Percentiles rank a stretch among this genome's conserved stretches.
These are phyloP conservation scores for Spatholobus suberectus DNA, from an alignment of 306 rosid genomes.

Conservation along the genomic window DNA sequence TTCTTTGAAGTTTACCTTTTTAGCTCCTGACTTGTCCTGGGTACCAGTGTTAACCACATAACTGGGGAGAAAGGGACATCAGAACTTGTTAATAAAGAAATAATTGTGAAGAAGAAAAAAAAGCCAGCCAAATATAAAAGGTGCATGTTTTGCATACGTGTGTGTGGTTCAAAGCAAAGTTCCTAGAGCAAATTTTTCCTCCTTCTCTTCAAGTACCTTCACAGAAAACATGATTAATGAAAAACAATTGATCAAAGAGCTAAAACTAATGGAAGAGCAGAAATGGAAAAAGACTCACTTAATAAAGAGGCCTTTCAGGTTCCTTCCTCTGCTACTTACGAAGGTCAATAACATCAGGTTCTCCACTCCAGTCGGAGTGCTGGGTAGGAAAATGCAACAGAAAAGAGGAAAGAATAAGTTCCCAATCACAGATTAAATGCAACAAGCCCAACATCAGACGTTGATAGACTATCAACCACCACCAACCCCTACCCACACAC, in stretches of 20 bases:
- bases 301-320: constrained; percentile 76
- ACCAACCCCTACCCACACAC: background rate
- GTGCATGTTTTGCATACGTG: constrained; percentile 56
- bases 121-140: background rate
- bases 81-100: constrained; percentile 1
- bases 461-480: background rate
- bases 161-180: constrained; percentile 84
- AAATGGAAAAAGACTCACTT: constrained; percentile 49
- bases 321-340: constrained; percentile 91
- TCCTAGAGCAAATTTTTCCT: constrained; percentile 79
- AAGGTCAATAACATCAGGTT: constrained; percentile 85
- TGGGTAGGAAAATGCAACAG: constrained; percentile 27
- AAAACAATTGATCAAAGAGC: background rate
- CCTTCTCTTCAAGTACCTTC: constrained; percentile 87
- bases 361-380: constrained; percentile 91
- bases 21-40: constrained; percentile 75
- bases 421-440: background rate
- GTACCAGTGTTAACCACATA: constrained; percentile 70
- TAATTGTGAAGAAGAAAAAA: background rate
- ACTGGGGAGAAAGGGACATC: constrained; percentile 40
- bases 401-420: constrained; percentile 1
- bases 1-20: constrained; percentile 56
- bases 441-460: no score
- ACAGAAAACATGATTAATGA: background rate
- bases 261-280: background rate